Evolutionary conservation across 2,329 filamentous ascomycete genomes (phyloP), one percentile per base, ranked within the genome.

Genomic region (Cladophialophora bantiana): DNA sequence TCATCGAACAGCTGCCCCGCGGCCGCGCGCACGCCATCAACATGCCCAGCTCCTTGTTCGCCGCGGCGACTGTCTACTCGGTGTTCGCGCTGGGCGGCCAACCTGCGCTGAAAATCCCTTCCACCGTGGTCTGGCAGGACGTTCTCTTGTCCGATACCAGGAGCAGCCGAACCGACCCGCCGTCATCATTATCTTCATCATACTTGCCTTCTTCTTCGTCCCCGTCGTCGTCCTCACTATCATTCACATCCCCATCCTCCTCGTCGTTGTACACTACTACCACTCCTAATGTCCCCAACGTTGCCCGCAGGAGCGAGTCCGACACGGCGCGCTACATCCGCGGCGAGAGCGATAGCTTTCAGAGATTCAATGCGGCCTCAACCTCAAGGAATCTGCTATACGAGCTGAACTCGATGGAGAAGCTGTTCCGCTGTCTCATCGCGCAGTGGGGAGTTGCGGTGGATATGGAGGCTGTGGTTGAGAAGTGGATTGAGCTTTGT

Each of bases 361-460:
- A 73, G 2, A 69, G 68, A 9, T 67, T 71, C 7, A 67, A 67
- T 40, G 75, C 70, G 1, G 72, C 73, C 4, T 74, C 74, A 13
- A 76, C 73, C 4, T 74, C 74, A 12, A 76, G 78, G 52, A 82
- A 82, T 73, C 69, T 83, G 45, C 69, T 81, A n/a, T 83, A 83
- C 68, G 81, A 83, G 66, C 72, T 83, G 68, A 82, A 82, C 67
- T 80, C 79, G 18, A 80, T 82, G 74, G 80, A 82, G 66, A 82
- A 82, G 71, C 71, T 83, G 9, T 82, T 82, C 61, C 74, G 79
- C 36, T 82, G 80, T 55, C 70, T 82, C 20, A 77, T 73, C 18
- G 79, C 78, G 4, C 81, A 82, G 66, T 83, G 81, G 81, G 81
- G 81, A 0, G 76, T 82, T 62, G 80, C 80, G 7, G 75, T 76